Base-by-base conservation (phyloP, 306 rosid species). In the Hylodesmum podocarpum region DNA sequence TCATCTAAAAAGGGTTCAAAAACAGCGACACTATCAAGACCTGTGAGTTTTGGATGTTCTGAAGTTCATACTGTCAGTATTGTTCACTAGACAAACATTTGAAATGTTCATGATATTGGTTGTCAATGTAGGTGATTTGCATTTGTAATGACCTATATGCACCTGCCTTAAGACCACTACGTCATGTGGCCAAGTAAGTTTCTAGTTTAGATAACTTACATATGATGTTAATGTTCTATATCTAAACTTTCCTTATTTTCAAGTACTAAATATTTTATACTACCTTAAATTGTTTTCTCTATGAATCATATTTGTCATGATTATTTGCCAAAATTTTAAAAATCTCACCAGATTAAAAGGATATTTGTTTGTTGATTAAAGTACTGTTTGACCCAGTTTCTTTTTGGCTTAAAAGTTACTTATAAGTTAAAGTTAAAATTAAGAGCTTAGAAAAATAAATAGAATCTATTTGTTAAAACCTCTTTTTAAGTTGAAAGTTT, bases 81-180 rank as follows among this genome's bases (percentile, higher is more conserved):
- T 11, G 63, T 82, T 68, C 72, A 53, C 18, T 36, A 22, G 69
- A 49, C 19, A 53, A 68, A 33, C 29, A 75, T 78, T 72, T 72
- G 59, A 41, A 27, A 66, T 24, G 19, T 63, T 62, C 36, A 47
- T 81, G 50, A 61, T 69, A 63, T 77, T 82, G 61, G 46, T 28
- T 79, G 29, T 77, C 62, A 77, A 54, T 82, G 73, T 83, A 94
- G 98, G 94, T 94, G 76, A 90, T 94, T 78, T 94, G 98, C 89
- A 94, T 94, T 80, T 94, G 98, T 73, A 94, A 94, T 87, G 98
- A 94, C 80, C 87, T 94, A 31, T 94, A 94, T 75, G 91, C 97
- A 57, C 96, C 98, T 55, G 93, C 92, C 65, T 88, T 94, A 84
- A 92, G 98, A 88, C 90, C 93, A 40, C 81, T 94, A 80, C 97